Percentiles rank a stretch among this genome's conserved stretches.
Conservation (phyloP, 306 rosid species). For the Sicyos edulis region DNA sequence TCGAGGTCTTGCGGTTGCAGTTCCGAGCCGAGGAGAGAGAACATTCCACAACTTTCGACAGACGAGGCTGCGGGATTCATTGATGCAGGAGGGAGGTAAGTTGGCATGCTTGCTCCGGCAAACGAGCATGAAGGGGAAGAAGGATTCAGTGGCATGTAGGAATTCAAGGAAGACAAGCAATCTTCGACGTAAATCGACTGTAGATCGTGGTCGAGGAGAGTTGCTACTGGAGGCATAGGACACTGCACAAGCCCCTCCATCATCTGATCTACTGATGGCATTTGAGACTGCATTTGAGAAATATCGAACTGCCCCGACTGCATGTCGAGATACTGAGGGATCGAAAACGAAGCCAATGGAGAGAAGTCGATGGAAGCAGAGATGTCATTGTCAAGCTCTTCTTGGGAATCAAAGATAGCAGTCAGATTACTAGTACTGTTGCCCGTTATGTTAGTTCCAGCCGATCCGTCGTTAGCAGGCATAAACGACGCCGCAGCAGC, state of each 20-base stretch:
- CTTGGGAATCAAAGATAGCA: conserved; percentile 61
- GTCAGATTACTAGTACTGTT: conserved; percentile 42
- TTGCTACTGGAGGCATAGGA: conserved; percentile 30
- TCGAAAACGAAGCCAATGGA: conserved; percentile 46
- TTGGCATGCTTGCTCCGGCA: conserved; percentile 43
- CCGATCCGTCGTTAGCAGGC: conserved; percentile 15
- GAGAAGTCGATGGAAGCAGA: conserved; percentile 90
- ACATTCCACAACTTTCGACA: conserved; percentile 54
- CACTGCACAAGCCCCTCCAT: conserved; percentile 55
- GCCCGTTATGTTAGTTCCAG: conserved; percentile 23
- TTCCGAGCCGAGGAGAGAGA: conserved; percentile 56
- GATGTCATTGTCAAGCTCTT: conserved; percentile 78
- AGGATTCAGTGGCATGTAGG: conserved; percentile 59
- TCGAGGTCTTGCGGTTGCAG: conserved; percentile 73
- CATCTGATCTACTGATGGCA: conserved; percentile 40
- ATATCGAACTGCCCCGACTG: conserved; percentile 56
- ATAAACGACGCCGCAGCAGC: conserved; percentile 5
- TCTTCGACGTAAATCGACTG: conserved; percentile 64
- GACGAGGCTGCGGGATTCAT: conserved; percentile 45
- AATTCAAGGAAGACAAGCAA: conserved; percentile 71
- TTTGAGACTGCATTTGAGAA: conserved; percentile 44
- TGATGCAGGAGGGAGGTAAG: conserved; percentile 52
- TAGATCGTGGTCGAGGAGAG: conserved; percentile 43
- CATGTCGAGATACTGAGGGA: conserved; percentile 38
- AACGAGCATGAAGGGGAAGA: conserved; percentile 66